These are phyloP conservation scores for Lentinula edodes DNA, from an alignment of 768 basidiomycete genomes.

Conservation along the genomic window DNA sequence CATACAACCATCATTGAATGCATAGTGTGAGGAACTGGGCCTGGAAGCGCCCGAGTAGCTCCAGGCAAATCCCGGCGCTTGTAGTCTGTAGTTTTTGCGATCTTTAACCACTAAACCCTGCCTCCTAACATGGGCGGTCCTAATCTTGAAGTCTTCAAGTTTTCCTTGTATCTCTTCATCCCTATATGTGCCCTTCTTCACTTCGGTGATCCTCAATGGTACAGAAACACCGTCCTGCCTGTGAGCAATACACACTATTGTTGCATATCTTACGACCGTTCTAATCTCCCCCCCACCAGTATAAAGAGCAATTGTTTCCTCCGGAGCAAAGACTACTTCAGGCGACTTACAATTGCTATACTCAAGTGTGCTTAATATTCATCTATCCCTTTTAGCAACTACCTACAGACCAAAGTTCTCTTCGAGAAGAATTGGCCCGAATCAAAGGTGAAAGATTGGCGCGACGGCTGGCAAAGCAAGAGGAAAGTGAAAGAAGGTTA, in stretches of 20 bases:
- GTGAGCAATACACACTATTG: slow-evolving; percentile 33
- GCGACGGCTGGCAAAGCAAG: slow-evolving; percentile 41
- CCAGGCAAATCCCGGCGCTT: too few relatives aligned
- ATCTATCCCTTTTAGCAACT: slow-evolving; percentile 35
- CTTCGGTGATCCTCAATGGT: slow-evolving; percentile 89
- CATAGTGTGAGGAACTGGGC: too few relatives aligned
- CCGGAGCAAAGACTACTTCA: slow-evolving; percentile 49
- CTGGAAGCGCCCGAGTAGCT: too few relatives aligned
- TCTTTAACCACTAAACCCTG: neutral
- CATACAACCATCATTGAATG: too few relatives aligned
- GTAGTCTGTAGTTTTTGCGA: neutral
- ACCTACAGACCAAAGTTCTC: slow-evolving; percentile 59
- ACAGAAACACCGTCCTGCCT: slow-evolving; percentile 69
- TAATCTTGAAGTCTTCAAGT: slow-evolving; percentile 89
- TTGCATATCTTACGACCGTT: neutral
- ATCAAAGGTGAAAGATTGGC: slow-evolving; percentile 55
- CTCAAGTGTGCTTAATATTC: neutral
- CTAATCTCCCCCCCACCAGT: slow-evolving; percentile 32
- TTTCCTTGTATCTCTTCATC: slow-evolving; percentile 79
- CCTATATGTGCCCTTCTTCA: slow-evolving; percentile 77
- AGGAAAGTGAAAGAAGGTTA: slow-evolving; percentile 19
- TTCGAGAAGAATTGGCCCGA: slow-evolving; percentile 66
- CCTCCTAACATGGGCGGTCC: slow-evolving; percentile 55
- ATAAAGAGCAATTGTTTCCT: slow-evolving; percentile 69
- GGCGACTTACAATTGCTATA: slow-evolving; percentile 23